Percentiles rank a stretch among this genome's conserved stretches.
phyloP scores from a whole-genome alignment of 176 grass and related monocot species.

The Musa troglodytarum region DNA sequence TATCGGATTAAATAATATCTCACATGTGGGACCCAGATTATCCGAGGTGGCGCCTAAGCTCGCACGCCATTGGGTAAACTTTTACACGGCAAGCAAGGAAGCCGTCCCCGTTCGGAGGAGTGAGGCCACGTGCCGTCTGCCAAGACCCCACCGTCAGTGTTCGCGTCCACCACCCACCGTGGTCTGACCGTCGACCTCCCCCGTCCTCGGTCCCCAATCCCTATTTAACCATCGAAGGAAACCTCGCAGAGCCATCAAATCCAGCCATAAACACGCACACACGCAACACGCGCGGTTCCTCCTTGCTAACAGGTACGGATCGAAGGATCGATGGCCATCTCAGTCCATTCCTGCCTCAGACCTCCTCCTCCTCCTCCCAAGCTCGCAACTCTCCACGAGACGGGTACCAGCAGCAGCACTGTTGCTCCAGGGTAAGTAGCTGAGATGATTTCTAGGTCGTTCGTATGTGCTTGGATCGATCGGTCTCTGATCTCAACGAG shows the following conservation, averaged over 20 bases:
- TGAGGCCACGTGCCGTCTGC: constrained; percentile 10
- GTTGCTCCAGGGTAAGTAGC: constrained; percentile 18
- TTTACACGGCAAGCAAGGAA: background rate
- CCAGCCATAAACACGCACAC: no score
- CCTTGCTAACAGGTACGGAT: background rate
- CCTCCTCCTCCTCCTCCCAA: constrained; percentile 21
- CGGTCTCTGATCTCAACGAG: background rate
- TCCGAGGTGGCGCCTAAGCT: background rate
- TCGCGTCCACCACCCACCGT: constrained; percentile 26
- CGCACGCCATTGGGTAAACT: background rate
- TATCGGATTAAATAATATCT: background rate
- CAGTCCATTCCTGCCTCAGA: constrained; percentile 48
- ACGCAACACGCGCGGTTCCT: no score
- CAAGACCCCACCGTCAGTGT: constrained; percentile 45
- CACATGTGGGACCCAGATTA: background rate
- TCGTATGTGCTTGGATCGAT: background rate
- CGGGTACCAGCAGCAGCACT: background rate
- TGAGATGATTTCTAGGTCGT: background rate
- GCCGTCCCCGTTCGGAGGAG: no score
- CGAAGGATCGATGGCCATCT: constrained; percentile 25
- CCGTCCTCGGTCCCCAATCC: background rate
- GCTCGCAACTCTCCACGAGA: background rate
- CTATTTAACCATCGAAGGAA: background rate
- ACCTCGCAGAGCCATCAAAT: background rate
- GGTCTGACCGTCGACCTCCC: constrained; percentile 26